These are phyloP conservation scores for Pisolithus thermaeus DNA, from an alignment of 1,284 basidiomycete species.

Conservation along the genomic window DNA sequence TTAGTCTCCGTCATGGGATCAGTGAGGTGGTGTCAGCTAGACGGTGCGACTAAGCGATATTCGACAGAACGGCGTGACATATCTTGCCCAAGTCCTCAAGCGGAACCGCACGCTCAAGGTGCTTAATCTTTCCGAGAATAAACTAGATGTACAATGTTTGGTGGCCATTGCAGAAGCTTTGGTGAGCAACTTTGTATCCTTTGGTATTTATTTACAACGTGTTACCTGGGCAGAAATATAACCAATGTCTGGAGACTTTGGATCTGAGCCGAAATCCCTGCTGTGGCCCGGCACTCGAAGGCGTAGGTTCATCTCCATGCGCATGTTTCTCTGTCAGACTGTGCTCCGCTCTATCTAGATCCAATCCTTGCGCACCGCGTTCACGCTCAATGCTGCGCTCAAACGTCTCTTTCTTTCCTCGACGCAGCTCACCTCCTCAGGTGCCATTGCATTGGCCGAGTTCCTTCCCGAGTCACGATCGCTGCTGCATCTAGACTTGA, in stretches of 20 bases:
- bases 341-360: constrained; percentile 43
- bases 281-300: constrained; percentile 80
- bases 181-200: constrained; percentile 38
- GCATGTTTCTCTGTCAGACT: neutral
- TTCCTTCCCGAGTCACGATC: constrained; percentile 89
- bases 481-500: constrained; percentile 86
- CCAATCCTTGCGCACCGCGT: constrained; percentile 83
- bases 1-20: neutral
- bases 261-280: constrained; percentile 94
- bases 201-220: constrained; percentile 2
- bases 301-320: constrained; percentile 46
- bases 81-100: constrained; percentile 93
- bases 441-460: constrained; percentile 93
- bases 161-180: constrained; percentile 84
- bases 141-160: constrained; percentile 80
- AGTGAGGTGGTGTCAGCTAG: constrained; percentile 1
- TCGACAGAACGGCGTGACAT: constrained; percentile 70
- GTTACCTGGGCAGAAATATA: constrained; percentile 71
- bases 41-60: neutral
- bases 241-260: constrained; percentile 88
- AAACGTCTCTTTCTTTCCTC: constrained; percentile 90
- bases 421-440: constrained; percentile 76
- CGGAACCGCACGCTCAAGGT: constrained; percentile 94
- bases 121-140: constrained; percentile 91
- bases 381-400: constrained; percentile 88